phyloP scores from a whole-genome alignment of 192 early-diverging fungal species.

The Radiomyces spectabilis region DNA sequence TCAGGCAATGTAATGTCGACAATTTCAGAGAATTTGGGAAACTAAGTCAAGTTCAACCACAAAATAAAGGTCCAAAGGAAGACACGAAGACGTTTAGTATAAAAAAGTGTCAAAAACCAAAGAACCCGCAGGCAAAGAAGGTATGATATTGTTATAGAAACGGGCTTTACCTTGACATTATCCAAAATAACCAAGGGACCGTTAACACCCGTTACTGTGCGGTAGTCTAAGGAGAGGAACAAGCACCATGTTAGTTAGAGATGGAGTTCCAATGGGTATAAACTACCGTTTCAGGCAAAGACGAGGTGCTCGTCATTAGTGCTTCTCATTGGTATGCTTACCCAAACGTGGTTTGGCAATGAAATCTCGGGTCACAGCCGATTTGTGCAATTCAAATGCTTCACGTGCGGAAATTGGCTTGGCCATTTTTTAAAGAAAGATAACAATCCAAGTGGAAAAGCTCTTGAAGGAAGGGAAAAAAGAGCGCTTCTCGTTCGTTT shows the following conservation, averaged over 20 bases:
- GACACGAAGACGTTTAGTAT: background rate
- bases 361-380: constrained; percentile 88
- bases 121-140: too few species aligned
- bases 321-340: constrained; percentile 22
- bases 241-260: background rate
- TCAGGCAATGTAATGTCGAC: constrained; percentile 95
- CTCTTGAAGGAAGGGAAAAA: too few species aligned
- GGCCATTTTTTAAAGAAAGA: too few species aligned
- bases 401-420: constrained; percentile 36
- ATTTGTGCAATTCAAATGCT: constrained; percentile 71
- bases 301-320: background rate
- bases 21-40: constrained; percentile 96
- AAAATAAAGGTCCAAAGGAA: too few species aligned
- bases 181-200: constrained; percentile 98
- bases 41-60: too few species aligned
- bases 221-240: constrained; percentile 68
- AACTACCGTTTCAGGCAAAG: constrained; percentile 1
- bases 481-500: too few species aligned
- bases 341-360: constrained; percentile 79
- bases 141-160: too few species aligned
- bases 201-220: constrained; percentile 95
- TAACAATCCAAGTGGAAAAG: too few species aligned
- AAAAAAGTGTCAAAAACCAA: too few species aligned
- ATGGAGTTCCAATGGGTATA: background rate
- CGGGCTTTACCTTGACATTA: constrained; percentile 80